Evolutionary conservation across 2,329 filamentous ascomycete genomes (phyloP).

Genomic region (Penicillium sp.): DNA sequence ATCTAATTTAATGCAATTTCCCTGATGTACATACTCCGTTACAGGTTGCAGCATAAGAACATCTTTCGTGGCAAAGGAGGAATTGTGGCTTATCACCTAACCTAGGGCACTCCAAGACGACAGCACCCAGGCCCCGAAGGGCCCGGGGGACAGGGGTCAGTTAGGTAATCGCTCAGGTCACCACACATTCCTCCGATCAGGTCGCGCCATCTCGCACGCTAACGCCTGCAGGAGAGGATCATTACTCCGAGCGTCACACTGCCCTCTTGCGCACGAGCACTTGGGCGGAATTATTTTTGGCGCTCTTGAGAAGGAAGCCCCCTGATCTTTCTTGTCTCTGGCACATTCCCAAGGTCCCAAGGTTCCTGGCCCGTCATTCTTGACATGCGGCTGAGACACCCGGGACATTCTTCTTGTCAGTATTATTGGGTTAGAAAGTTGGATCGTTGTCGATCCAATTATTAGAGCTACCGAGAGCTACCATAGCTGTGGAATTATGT

Average conservation of each 20-base stretch:
- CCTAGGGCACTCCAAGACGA: neutral
- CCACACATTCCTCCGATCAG: conserved; percentile 12
- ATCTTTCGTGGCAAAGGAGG: neutral
- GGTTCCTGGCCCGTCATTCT: conserved; percentile 9
- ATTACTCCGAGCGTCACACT: conserved; percentile 14
- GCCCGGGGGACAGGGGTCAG: neutral
- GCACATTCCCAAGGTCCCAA: conserved; percentile 9
- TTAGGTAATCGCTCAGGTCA: conserved; percentile 4
- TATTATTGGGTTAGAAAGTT: neutral
- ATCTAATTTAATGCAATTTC: neutral
- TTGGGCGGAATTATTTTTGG: conserved; percentile 8
- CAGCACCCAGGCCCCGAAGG: neutral
- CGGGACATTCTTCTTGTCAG: neutral
- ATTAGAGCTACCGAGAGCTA: neutral
- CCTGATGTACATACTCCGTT: neutral
- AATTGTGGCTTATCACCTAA: neutral
- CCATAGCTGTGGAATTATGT: neutral
- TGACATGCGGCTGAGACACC: conserved; percentile 12
- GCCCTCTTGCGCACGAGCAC: conserved; percentile 4
- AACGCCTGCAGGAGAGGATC: conserved; percentile 14
- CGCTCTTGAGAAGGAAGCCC: neutral
- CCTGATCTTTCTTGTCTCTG: conserved; percentile 8
- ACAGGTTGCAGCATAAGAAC: neutral
- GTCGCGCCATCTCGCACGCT: conserved; percentile 15
- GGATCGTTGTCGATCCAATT: neutral